phyloP scores from a whole-genome alignment of 208 protist species.

The Trypanosoma rangeli region DNA sequence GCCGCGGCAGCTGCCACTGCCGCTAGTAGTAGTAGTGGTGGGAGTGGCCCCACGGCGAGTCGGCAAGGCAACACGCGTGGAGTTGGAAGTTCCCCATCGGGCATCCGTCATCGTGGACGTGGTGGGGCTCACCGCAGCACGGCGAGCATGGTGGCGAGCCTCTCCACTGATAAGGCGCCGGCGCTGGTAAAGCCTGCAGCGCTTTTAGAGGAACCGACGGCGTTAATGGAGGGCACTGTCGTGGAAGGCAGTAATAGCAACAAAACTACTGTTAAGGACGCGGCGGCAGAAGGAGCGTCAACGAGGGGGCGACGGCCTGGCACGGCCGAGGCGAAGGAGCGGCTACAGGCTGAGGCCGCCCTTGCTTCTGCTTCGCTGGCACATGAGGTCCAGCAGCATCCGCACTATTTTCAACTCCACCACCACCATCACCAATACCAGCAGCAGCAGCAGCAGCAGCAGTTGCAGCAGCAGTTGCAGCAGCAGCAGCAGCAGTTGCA shows the following conservation, averaged over 20 bases:
- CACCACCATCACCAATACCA: conserved; percentile 21
- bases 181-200: neutral
- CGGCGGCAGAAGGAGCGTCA: neutral
- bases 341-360: neutral
- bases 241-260: conserved; percentile 11
- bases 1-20: neutral
- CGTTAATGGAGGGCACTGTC: neutral
- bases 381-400: conserved; percentile 2
- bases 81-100: neutral
- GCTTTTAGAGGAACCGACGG: neutral
- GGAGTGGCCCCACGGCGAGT: neutral
- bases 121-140: conserved; percentile 11
- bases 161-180: neutral
- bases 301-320: neutral
- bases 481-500: conserved; percentile 23
- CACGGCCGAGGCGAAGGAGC: neutral
- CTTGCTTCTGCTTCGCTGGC: neutral
- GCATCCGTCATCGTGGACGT: conserved; percentile 10
- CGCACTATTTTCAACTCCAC: conserved; percentile 11
- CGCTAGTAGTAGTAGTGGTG: conserved; percentile 1
- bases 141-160: conserved; percentile 23
- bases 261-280: neutral
- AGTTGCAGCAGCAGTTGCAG: conserved; percentile 17
- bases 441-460: neutral
- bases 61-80: conserved; percentile 4